A percentile compares a stretch with the other conserved stretches of the same genome.
These are phyloP conservation scores for Pestalotiopsis sp. DNA, from an alignment of 2,329 filamentous ascomycete species.

Conservation along the genomic window DNA sequence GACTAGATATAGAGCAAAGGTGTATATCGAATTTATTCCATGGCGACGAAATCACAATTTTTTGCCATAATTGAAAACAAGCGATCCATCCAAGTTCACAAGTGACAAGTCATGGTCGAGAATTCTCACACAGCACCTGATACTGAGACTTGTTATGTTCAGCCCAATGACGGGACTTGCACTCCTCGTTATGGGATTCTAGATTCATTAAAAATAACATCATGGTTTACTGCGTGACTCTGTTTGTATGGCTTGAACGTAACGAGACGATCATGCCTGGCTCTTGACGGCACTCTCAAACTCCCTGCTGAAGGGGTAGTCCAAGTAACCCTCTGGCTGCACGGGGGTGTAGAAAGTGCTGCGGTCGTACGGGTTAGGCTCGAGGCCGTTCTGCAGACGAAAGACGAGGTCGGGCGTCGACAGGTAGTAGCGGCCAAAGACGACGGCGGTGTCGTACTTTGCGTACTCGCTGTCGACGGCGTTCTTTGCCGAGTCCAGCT, in stretches of 20 bases:
- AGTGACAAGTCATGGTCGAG: no score
- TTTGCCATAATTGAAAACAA: not conserved
- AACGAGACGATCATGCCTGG: not conserved
- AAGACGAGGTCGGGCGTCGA: slow-evolving; percentile 48
- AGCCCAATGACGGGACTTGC: no score
- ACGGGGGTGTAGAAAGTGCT: slow-evolving; percentile 41
- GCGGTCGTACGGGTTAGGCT: slow-evolving; percentile 43
- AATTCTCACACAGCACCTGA: no score
- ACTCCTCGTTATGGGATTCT: no score
- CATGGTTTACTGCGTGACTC: no score
- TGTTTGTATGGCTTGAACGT: not conserved
- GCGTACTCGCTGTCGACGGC: slow-evolving; percentile 40
- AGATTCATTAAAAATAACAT: no score
- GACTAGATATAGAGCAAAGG: not conserved
- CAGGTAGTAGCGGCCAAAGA: slow-evolving; percentile 50
- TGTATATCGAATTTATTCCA: not conserved
- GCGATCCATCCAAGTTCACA: no score
- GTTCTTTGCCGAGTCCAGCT: slow-evolving; percentile 35
- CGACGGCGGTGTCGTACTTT: slow-evolving; percentile 42
- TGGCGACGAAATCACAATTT: not conserved
- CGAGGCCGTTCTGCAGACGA: slow-evolving; percentile 40
- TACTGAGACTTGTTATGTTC: no score
- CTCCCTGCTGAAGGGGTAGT: slow-evolving; percentile 34
- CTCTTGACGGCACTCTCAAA: not conserved
- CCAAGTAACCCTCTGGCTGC: slow-evolving; percentile 33